Evolutionary conservation across 2,329 filamentous ascomycete genomes (phyloP).

Genomic region (Neonectria faginata): DNA sequence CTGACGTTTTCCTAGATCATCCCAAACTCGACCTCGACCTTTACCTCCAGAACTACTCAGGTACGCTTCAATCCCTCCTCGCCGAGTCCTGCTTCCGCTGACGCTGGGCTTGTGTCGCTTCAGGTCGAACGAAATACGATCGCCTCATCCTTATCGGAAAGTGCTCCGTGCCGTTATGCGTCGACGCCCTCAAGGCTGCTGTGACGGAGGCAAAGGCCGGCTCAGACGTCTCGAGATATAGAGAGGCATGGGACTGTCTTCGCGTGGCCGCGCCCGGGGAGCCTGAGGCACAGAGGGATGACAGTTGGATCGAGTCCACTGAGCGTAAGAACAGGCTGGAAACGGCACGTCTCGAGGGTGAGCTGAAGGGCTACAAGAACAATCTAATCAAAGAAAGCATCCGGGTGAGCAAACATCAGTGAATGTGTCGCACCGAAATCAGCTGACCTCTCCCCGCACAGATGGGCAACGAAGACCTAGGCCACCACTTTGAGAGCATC

Average conservation of each 20-base stretch:
- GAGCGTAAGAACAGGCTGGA: constrained; percentile 76
- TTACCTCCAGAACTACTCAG: constrained; percentile 90
- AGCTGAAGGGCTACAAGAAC: constrained; percentile 94
- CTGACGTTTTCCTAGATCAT: constrained; percentile 63
- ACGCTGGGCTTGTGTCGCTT: constrained; percentile 16
- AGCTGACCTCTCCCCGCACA: constrained; percentile 51
- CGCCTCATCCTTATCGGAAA: constrained; percentile 85
- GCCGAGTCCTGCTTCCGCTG: constrained; percentile 20
- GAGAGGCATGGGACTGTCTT: constrained; percentile 74
- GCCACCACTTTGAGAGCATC: constrained; percentile 81
- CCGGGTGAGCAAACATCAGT: constrained; percentile 68
- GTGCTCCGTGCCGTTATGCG: constrained; percentile 78
- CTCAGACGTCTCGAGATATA: constrained; percentile 78
- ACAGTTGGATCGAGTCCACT: constrained; percentile 78
- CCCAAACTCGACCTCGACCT: constrained; percentile 93
- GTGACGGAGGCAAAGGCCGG: constrained; percentile 80
- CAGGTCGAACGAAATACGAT: constrained; percentile 84
- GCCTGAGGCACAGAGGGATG: constrained; percentile 74
- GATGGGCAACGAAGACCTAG: constrained; percentile 96
- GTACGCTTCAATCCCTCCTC: constrained; percentile 58
- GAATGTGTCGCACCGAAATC: constrained; percentile 10
- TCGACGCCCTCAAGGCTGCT: constrained; percentile 85
- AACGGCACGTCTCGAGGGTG: constrained; percentile 80
- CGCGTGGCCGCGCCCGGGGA: constrained; percentile 73
- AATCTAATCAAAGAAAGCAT: constrained; percentile 98